Evolutionary conservation across 805 yeast genomes (phyloP), one percentile per base, ranked within the genome.

Genomic region (Starmerella stigmatis): DNA sequence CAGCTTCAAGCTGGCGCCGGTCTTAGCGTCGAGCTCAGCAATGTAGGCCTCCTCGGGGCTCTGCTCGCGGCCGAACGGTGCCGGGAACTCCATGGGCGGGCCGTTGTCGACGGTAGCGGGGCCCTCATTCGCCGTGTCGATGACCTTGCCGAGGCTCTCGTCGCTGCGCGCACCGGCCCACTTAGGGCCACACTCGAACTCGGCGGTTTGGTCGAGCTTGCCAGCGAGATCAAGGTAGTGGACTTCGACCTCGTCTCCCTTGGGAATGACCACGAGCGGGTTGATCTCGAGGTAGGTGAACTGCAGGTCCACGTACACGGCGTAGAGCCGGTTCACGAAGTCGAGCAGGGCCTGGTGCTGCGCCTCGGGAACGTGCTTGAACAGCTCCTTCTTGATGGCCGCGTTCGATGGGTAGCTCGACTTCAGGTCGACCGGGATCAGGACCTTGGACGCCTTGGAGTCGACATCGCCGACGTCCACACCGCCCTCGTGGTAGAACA

Each of bases 31-130:
- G 26, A 68, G 65, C 55, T 68, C 72, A 43, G 72, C 71, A 49
- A 68, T 69, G 57, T 67, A 68, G 20, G 71, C 69, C 60, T 68
- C 72, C 55, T 69, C 72, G 41, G 63, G 56, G 47, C 68, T 51
- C 55, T 67, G 53, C 46, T 68, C 73, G 27, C 72, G 68, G 34
- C 72, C 72, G 50, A 68, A 68, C 3, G 72, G 72, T 10, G 73
- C 72, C 15, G 72, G 72, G 66, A 69, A 68, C 43, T 59, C 69
- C 72, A 68, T 68, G 48, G 73, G 67, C 30, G 72, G 72, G 26
- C 72, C 72, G 44, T 68, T 69, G 47, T 68, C 72, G 37, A 68
- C 55, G 39, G 58, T 61, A 23, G 52, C 52, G 36, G 56, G 55
- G 44, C 46, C 53, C 48, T 57, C 57, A 8, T 25, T 15, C 9